A percentile compares a stretch with the other conserved stretches of the same genome.
These are phyloP conservation scores for Lachnellula willkommii DNA, from an alignment of 2,329 filamentous ascomycete genomes.

Conservation along the genomic window DNA sequence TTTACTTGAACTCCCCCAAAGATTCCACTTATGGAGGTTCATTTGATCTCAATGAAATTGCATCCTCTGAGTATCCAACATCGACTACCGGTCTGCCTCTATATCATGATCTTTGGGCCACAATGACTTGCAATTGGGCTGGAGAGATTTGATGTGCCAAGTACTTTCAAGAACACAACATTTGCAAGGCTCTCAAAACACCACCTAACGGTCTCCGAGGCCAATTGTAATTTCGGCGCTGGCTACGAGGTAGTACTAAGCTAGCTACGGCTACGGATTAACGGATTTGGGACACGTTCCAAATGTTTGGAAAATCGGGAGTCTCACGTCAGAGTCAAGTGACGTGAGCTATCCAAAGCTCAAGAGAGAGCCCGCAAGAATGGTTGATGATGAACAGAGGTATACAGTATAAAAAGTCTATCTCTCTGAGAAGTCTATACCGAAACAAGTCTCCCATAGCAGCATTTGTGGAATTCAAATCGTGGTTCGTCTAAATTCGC, in stretches of 20 bases:
- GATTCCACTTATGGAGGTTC: constrained; percentile 8
- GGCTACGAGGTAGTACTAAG: neutral
- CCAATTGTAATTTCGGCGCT: too few relatives aligned
- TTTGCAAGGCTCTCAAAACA: neutral
- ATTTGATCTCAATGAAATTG: constrained; percentile 1
- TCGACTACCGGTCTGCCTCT: neutral
- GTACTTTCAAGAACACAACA: neutral
- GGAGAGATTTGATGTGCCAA: constrained; percentile 6
- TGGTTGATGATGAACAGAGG: neutral
- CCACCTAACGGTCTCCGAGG: neutral
- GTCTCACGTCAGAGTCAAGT: neutral
- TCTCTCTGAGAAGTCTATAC: neutral
- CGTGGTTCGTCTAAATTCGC: neutral
- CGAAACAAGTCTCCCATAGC: neutral
- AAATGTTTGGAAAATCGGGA: neutral
- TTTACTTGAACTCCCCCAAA: constrained; percentile 11
- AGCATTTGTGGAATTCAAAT: neutral
- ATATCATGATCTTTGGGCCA: constrained; percentile 28
- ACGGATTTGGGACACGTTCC: neutral
- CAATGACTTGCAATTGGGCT: constrained; percentile 28
- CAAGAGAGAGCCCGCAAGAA: neutral
- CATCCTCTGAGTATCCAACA: neutral
- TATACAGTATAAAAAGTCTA: neutral
- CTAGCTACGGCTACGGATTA: neutral
- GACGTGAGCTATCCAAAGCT: neutral